Percentiles rank a stretch among this genome's conserved stretches.
phyloP scores from a whole-genome alignment of 1,284 basidiomycete genomes.

The Schizopora paradoxa region DNA sequence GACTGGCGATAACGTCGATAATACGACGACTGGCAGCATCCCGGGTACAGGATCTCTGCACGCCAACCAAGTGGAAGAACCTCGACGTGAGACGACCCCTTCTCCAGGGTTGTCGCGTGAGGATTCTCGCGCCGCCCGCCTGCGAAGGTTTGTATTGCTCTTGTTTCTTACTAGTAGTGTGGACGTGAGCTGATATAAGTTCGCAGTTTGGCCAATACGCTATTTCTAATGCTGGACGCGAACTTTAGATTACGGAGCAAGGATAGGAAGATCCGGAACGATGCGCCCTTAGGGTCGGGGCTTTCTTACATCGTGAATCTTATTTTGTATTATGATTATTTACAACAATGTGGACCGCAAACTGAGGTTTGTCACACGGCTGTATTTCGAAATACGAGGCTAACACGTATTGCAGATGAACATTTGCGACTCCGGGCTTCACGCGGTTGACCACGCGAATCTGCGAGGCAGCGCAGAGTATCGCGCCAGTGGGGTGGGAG shows the following conservation, averaged over 20 bases:
- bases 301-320: background rate
- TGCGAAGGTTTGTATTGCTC: background rate
- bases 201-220: background rate
- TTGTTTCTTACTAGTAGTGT: background rate
- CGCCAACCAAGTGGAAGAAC: too few species aligned
- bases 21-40: too few species aligned
- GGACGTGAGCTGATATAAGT: background rate
- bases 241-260: conserved; percentile 1
- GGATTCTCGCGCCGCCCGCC: background rate
- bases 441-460: conserved; percentile 17
- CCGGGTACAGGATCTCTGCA: too few species aligned
- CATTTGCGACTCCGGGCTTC: conserved; percentile 1
- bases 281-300: background rate
- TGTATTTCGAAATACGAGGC: conserved; percentile 1
- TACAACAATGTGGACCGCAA: background rate
- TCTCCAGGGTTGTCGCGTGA: too few species aligned
- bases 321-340: background rate
- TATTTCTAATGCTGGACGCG: background rate
- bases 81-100: too few species aligned
- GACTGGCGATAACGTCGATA: too few species aligned
- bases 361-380: background rate
- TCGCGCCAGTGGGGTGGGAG: conserved; percentile 17
- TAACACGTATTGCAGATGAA: conserved; percentile 1
- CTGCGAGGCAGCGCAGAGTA: conserved; percentile 7
- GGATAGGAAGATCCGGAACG: background rate